Conservation (phyloP, 768 basidiomycete genomes). For the Rhizopogon sp. region DNA sequence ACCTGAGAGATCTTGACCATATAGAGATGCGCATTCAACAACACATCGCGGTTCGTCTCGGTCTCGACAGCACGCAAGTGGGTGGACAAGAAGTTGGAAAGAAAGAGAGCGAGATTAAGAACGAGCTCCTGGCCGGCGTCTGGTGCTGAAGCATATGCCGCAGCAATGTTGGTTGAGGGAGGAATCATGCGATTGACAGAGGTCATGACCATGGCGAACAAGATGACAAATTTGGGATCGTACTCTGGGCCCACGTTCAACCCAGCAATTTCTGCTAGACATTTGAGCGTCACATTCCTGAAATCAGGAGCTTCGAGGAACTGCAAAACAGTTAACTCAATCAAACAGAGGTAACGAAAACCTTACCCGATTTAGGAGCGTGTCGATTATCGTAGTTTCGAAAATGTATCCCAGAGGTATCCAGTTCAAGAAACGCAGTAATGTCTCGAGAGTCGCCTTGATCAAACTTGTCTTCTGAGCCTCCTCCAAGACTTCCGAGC, state of each 20-base stretch:
- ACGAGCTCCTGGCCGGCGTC: conserved; percentile 96
- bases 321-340: conserved; percentile 34
- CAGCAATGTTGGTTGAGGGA: conserved; percentile 89
- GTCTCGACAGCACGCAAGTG: conserved; percentile 95
- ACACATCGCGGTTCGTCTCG: conserved; percentile 81
- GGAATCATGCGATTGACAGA: conserved; percentile 96
- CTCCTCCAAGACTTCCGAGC: conserved; percentile 93
- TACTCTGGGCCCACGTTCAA: conserved; percentile 95
- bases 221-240: conserved; percentile 94
- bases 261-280: conserved; percentile 93
- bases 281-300: conserved; percentile 95
- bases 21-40: conserved; percentile 95
- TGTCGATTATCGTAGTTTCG: conserved; percentile 95
- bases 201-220: conserved; percentile 99
- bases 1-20: conserved; percentile 98
- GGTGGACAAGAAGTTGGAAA: conserved; percentile 90
- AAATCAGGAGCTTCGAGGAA: conserved; percentile 97
- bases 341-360: conserved; percentile 6
- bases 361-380: conserved; percentile 84
- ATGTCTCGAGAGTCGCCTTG: conserved; percentile 90
- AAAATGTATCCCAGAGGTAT: conserved; percentile 99
- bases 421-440: conserved; percentile 97
- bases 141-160: conserved; percentile 83
- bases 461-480: conserved; percentile 95
- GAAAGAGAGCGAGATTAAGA: conserved; percentile 95